Evolutionary conservation across 495 filamentous ascomycete genomes (phyloP), one percentile per base, ranked within the genome.

Genomic region (Neurospora hispaniola): DNA sequence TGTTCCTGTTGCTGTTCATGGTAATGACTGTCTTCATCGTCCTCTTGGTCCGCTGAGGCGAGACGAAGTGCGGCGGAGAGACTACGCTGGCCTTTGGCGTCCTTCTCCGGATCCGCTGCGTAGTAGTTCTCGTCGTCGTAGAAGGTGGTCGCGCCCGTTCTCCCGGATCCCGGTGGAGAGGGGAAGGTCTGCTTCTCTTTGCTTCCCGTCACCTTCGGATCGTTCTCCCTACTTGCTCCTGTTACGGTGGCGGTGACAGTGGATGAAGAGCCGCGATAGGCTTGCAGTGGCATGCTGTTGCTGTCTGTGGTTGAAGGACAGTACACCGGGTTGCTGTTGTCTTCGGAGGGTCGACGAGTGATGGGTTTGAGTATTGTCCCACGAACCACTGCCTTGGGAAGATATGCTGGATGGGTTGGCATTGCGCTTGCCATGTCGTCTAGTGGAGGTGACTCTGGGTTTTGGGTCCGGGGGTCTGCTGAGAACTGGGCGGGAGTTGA

Each of bases 351-450:
- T 75, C 76, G 3, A 70, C 75, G 48, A 54, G 77, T 46, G 72
- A 74, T 31, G 76, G 73, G 31, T 23, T 71, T 73, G 46, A 76
- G 68, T n/a, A 78, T 71, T 4, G 70, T 69, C 27, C 75, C 79
- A 2, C 84, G 78, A 44, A 83, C 81, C 18, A 81, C 68, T 4
- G 79, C 75, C 11, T 74, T 75, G 2, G 84, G 82, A 23, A 85
- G 78, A 72, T 86, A 86, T n/a, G 84, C 84, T 16, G 83, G 83
- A 69, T 85, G 84, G 6, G 82, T 80, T n/a, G 84, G 84, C 74
- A 85, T 80, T 27, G 79, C 79, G 74, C 71, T 77, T 43, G 73
- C 74, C 20, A 70, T 73, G 59, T 72, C 71, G 73, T 62, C 71
- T 41, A 74, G n/a, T 18, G 76, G 75, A 14, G 75, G 73, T 41